Conservation (phyloP, 1,139 yeast genomes). For the Saccharomyces hybrid region DNA sequence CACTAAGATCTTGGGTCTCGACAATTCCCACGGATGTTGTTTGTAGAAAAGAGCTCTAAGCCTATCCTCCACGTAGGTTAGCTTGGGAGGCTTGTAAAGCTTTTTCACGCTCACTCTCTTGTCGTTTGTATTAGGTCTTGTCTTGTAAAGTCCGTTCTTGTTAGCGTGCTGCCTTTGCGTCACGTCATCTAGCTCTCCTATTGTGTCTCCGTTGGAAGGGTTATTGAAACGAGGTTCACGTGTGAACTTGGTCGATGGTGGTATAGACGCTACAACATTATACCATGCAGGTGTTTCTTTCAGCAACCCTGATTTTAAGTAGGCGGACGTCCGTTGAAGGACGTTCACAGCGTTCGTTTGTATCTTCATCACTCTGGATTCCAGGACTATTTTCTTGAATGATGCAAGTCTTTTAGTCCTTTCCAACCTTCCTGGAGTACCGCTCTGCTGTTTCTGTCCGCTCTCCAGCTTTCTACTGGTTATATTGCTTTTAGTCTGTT, state of each 20-base stretch:
- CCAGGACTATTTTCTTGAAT: neutral
- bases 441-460: neutral
- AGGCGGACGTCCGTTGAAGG: constrained; percentile 69
- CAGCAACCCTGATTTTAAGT: constrained; percentile 57
- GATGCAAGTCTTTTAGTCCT: neutral
- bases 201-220: constrained; percentile 28
- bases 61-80: constrained; percentile 73
- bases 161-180: constrained; percentile 6
- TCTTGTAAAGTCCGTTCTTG: constrained; percentile 37
- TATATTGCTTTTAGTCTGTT: neutral
- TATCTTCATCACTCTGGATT: constrained; percentile 31
- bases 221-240: constrained; percentile 40
- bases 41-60: constrained; percentile 73
- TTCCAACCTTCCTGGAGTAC: neutral
- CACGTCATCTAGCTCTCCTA: constrained; percentile 13
- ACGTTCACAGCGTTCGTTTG: constrained; percentile 64
- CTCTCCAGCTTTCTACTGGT: neutral
- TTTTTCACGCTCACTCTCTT: constrained; percentile 32
- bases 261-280: constrained; percentile 70
- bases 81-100: constrained; percentile 51
- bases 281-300: constrained; percentile 78
- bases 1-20: constrained; percentile 80
- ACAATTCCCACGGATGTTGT: constrained; percentile 97
- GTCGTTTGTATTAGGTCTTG: constrained; percentile 38
- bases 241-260: constrained; percentile 62